Conservation (phyloP, 306 rosid species). For the Cicer yamashitae region DNA sequence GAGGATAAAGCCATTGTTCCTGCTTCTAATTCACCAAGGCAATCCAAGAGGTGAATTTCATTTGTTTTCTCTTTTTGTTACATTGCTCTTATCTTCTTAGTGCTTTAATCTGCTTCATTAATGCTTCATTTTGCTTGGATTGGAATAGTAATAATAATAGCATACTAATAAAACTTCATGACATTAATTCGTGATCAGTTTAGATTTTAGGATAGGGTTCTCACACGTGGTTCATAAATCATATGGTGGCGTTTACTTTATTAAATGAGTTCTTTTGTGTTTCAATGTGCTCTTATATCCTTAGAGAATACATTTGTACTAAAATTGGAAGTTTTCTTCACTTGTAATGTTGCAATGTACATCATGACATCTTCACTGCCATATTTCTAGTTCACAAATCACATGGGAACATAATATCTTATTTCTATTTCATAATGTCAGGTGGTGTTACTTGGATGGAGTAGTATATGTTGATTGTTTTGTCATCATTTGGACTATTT, state of each 20-base stretch:
- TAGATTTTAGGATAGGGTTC: conserved; percentile 1
- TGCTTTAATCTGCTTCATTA: conserved; percentile 6
- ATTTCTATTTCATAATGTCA: background rate
- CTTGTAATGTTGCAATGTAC: conserved; percentile 8
- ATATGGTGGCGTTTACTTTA: background rate
- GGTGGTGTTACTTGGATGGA: conserved; percentile 23
- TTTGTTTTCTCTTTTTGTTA: conserved; percentile 29
- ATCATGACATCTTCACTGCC: conserved; percentile 18
- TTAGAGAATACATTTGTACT: background rate
- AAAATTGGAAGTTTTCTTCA: background rate
- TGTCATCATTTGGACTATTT: conserved; percentile 9
- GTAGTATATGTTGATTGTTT: conserved; percentile 1
- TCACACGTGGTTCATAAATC: background rate
- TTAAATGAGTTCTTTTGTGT: background rate
- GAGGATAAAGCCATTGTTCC: conserved; percentile 71
- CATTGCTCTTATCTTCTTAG: background rate
- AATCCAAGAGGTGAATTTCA: conserved; percentile 65
- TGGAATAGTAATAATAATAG: background rate
- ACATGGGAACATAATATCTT: background rate
- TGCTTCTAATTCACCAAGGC: conserved; percentile 66
- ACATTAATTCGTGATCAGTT: background rate
- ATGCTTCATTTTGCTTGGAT: conserved; percentile 5
- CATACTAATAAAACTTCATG: background rate
- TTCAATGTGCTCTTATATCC: conserved; percentile 1
- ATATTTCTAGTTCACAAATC: conserved; percentile 11